These are phyloP conservation scores for Leersia perrieri DNA, from an alignment of 176 grass and related monocot species.

Conservation along the genomic window DNA sequence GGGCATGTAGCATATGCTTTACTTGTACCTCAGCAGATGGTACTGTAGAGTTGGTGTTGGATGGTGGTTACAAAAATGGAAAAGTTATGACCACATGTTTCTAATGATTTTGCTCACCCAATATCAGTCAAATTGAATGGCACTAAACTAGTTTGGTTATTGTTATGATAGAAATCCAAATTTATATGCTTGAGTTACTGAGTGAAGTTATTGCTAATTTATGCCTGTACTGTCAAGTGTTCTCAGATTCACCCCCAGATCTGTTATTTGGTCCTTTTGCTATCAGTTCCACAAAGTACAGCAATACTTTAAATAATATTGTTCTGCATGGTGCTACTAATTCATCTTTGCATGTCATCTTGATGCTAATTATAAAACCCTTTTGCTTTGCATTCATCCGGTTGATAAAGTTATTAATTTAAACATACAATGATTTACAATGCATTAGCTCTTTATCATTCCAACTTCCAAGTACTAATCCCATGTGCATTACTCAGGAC, in stretches of 20 bases:
- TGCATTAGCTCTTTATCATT: neutral
- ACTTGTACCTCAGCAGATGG: neutral
- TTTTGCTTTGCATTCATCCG: neutral
- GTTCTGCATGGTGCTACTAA: neutral
- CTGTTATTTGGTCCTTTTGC: neutral
- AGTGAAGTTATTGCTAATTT: neutral
- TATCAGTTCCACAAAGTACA: constrained; percentile 23
- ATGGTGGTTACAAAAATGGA: neutral
- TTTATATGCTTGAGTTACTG: neutral
- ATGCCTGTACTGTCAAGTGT: neutral
- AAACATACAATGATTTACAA: neutral
- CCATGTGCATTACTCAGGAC: constrained; percentile 49
- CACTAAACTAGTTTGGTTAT: neutral
- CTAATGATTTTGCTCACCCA: neutral
- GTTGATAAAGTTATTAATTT: constrained; percentile 9
- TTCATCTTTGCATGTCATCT: constrained; percentile 21
- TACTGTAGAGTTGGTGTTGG: neutral
- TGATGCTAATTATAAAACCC: constrained; percentile 4
- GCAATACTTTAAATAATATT: neutral
- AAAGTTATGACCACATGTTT: neutral
- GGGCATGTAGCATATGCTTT: neutral
- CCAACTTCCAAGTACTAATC: constrained; percentile 25
- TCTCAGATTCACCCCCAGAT: neutral
- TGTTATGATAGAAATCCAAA: neutral
- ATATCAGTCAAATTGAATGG: neutral